phyloP scores from a whole-genome alignment of 768 basidiomycete species.

The Russula emetica region DNA sequence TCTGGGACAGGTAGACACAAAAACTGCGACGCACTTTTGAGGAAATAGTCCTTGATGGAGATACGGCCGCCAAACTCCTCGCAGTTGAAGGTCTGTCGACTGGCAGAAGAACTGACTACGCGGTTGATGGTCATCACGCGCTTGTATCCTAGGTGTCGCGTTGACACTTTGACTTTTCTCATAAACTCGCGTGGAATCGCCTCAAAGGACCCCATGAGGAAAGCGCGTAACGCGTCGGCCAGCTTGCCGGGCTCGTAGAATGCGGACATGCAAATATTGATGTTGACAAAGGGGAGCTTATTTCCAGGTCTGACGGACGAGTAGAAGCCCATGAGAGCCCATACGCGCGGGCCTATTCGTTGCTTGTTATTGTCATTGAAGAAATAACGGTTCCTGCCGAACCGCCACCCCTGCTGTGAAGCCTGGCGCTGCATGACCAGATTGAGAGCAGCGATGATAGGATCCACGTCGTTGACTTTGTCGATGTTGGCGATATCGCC shows the following conservation, averaged over 20 bases:
- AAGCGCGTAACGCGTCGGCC: conserved; percentile 52
- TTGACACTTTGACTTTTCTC: conserved; percentile 56
- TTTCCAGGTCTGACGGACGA: conserved; percentile 48
- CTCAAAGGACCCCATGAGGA: conserved; percentile 39
- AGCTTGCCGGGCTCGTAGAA: conserved; percentile 61
- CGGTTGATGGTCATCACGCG: conserved; percentile 30
- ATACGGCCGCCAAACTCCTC: conserved; percentile 53
- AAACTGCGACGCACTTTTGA: conserved; percentile 45
- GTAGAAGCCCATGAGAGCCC: conserved; percentile 49
- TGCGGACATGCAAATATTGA: conserved; percentile 51
- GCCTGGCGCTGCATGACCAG: conserved; percentile 57
- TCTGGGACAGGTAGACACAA: background rate
- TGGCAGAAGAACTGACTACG: conserved; percentile 42
- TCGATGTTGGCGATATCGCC: conserved; percentile 52
- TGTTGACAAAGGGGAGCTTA: conserved; percentile 50
- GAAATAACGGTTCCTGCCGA: conserved; percentile 65
- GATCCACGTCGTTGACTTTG: conserved; percentile 47
- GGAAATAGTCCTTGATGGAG: conserved; percentile 62
- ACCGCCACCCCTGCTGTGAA: conserved; percentile 52
- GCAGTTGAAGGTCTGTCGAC: conserved; percentile 49
- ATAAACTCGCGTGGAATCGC: conserved; percentile 48
- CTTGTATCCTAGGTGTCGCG: conserved; percentile 42
- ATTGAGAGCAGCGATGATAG: conserved; percentile 60
- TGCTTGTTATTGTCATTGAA: conserved; percentile 37
- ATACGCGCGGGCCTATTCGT: conserved; percentile 39